Percentiles rank a stretch among this genome's conserved stretches.
These are phyloP conservation scores for Prunus davidiana DNA, from an alignment of 306 rosid genomes.

Conservation along the genomic window DNA sequence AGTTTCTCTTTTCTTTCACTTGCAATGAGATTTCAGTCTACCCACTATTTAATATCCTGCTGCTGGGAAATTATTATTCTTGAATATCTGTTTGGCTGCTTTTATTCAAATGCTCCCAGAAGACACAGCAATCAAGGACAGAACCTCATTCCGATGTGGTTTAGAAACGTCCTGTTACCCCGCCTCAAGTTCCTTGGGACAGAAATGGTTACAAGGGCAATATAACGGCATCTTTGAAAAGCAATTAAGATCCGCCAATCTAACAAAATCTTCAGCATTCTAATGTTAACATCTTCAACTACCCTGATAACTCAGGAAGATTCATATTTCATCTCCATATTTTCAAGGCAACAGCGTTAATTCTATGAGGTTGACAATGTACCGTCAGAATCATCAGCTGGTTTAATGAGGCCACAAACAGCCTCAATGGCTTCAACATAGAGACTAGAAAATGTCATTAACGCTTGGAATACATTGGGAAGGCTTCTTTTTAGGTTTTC, in stretches of 20 bases:
- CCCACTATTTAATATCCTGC: too few species aligned
- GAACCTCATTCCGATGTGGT: not conserved
- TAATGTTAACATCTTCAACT: not conserved
- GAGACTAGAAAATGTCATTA: conserved; percentile 56
- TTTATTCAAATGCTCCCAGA: not conserved
- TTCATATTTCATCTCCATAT: not conserved
- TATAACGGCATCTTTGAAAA: not conserved
- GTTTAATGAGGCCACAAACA: conserved; percentile 25
- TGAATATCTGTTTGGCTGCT: not conserved
- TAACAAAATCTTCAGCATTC: not conserved
- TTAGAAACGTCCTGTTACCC: not conserved
- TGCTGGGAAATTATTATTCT: too few species aligned
- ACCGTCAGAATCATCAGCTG: conserved; percentile 36
- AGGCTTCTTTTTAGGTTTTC: conserved; percentile 55
- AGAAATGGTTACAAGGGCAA: not conserved
- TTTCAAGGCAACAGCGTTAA: not conserved
- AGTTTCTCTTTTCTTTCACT: too few species aligned
- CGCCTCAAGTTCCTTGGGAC: too few species aligned
- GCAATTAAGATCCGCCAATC: not conserved
- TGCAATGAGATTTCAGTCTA: too few species aligned
- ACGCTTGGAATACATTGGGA: conserved; percentile 62
- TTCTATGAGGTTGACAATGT: conserved; percentile 14
- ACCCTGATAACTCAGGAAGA: not conserved
- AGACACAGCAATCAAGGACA: not conserved
- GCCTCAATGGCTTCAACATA: conserved; percentile 55